Base-by-base conservation (phyloP, 2,329 filamentous ascomycete genomes). In the Endocalyx cinctus region DNA sequence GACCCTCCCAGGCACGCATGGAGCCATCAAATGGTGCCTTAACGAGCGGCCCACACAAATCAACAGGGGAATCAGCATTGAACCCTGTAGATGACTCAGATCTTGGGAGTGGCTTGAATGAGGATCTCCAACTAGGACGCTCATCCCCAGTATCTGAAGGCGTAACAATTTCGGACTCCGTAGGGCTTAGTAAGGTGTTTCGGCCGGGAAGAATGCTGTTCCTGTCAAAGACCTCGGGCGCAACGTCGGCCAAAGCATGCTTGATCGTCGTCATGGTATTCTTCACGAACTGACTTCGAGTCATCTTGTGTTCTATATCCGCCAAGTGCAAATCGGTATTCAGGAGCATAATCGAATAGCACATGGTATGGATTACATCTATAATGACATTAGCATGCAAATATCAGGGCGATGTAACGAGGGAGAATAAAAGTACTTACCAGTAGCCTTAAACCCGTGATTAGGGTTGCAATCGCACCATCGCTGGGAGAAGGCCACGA, bases 231-330 rank as follows among this genome's bases (percentile, higher is more conserved):
- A 72, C 73, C 39, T 80, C 74, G 2, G 84, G 78, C 1, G 71
- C 77, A n/a, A 81, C 78, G 47, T 94, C 87, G 25, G 73, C 67
- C 8, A 88, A 73, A 10, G 86, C 81, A 30, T 87, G 80, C 38
- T 77, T 79, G 42, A 98, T 85, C 0, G 90, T 95, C 1, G 85
- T 84, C 70, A 97, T 82, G 5, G 92, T 96, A 55, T 98, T 98
- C 62, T 94, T 94, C 55, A 98, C 77, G 53, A 97, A 98, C 53
- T 97, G 90, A 43, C 74, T 82, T 35, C 85, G 79, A 2, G 90
- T 97, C 92, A 98, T 98, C 66, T 94, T 94, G 50, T 85, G 80
- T 41, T 94, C 88, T 48, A 97, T 95, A 54, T 97, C 89, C 38
- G 90, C 92, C 52, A 97, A 62, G 53, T 98, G 90, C 35, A 98